A percentile compares a stretch with the other conserved stretches of the same genome.
phyloP scores from a whole-genome alignment of 164 flowering plant genomes.

The Vitis cinerea region DNA sequence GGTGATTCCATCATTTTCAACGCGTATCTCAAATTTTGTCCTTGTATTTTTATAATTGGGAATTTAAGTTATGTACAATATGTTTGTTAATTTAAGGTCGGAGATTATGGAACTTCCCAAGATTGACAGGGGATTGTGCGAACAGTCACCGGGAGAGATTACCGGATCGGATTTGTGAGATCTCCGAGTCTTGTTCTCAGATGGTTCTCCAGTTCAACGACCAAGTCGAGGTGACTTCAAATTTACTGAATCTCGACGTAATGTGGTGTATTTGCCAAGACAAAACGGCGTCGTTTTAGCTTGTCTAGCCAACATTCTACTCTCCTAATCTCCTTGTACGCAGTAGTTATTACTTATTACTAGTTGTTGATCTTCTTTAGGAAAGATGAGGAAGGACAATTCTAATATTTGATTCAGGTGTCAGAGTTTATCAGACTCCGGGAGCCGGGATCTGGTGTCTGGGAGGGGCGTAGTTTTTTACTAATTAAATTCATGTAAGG shows the following conservation, averaged over 20 bases:
- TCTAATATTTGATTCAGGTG: conserved; percentile 7
- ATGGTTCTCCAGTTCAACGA: conserved; percentile 73
- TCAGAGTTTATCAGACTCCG: conserved; percentile 9
- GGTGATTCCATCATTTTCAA: conserved; percentile 31
- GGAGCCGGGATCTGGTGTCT: neutral
- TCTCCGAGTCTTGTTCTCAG: conserved; percentile 84
- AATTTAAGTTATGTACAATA: neutral
- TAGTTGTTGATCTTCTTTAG: no score
- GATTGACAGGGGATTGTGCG: conserved; percentile 45
- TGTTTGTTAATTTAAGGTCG: conserved; percentile 27
- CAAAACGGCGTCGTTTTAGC: neutral
- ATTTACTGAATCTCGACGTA: no score
- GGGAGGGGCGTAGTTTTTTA: neutral
- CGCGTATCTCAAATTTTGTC: neutral
- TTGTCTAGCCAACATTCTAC: neutral
- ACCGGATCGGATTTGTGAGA: conserved; percentile 59
- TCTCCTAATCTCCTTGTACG: no score
- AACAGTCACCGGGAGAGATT: conserved; percentile 35
- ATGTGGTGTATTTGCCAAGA: neutral
- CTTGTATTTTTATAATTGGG: neutral
- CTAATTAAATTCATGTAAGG: neutral
- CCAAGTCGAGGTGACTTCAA: conserved; percentile 52
- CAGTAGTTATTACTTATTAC: no score
- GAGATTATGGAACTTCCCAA: conserved; percentile 61
- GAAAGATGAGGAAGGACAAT: neutral